phyloP scores from a whole-genome alignment of 2,329 filamentous ascomycete genomes.

The Cercospora janseana region DNA sequence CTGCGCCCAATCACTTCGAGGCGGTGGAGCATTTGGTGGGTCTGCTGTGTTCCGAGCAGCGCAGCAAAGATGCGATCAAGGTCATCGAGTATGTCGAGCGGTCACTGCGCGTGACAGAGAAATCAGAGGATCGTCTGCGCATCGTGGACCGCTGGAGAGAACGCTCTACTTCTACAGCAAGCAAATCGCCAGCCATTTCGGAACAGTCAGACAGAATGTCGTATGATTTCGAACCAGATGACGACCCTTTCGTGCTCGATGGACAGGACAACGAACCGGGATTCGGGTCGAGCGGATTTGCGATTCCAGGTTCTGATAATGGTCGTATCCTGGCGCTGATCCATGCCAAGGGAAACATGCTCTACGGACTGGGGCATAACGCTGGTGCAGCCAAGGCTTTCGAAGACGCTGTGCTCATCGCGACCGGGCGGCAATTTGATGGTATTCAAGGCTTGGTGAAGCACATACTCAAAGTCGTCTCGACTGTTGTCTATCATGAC shows the following conservation, averaged over 20 bases:
- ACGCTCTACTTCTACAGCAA: constrained; percentile 54
- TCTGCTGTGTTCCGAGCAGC: constrained; percentile 75
- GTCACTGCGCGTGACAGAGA: constrained; percentile 55
- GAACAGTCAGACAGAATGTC: constrained; percentile 56
- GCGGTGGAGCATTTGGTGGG: constrained; percentile 92
- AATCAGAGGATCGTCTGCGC: constrained; percentile 49
- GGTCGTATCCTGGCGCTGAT: constrained; percentile 89
- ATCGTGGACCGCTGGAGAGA: constrained; percentile 58
- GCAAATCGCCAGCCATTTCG: constrained; percentile 54
- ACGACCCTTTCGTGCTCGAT: constrained; percentile 38
- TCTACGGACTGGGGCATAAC: constrained; percentile 85
- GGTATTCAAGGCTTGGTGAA: constrained; percentile 77
- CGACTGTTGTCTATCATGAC: constrained; percentile 30
- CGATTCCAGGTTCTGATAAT: constrained; percentile 81
- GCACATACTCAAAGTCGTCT: constrained; percentile 70
- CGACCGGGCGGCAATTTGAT: constrained; percentile 66
- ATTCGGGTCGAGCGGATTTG: constrained; percentile 79
- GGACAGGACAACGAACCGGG: constrained; percentile 50
- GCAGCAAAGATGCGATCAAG: constrained; percentile 78
- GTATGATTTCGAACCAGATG: constrained; percentile 56
- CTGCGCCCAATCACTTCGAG: constrained; percentile 86
- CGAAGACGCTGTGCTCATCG: constrained; percentile 90
- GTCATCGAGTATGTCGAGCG: constrained; percentile 84
- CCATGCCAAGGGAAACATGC: constrained; percentile 97
- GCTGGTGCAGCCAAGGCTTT: constrained; percentile 80